phyloP scores from a whole-genome alignment of 2,329 filamentous ascomycete species.

The Colletotrichum shisoi region DNA sequence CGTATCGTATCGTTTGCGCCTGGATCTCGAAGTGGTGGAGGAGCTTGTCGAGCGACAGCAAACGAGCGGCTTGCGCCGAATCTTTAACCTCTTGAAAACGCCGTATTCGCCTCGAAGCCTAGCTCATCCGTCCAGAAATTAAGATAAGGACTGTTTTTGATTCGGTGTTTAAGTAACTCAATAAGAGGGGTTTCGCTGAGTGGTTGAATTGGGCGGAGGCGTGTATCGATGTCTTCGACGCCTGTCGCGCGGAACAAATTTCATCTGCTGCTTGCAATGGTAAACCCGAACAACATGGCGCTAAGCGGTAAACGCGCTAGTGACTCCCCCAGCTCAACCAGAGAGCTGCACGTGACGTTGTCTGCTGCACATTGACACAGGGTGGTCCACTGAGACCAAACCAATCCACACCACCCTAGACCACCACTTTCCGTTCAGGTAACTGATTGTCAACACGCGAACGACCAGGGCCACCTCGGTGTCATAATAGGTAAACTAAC shows the following conservation, averaged over 20 bases:
- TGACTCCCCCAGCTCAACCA: neutral
- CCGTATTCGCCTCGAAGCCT: constrained; percentile 21
- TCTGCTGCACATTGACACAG: constrained; percentile 11
- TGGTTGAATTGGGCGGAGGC: constrained; percentile 24
- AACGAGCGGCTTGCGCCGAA: constrained; percentile 35
- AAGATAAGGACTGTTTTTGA: neutral
- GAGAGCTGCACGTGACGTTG: constrained; percentile 12
- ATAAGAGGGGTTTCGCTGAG: constrained; percentile 18
- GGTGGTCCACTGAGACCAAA: constrained; percentile 1
- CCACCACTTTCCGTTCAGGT: neutral
- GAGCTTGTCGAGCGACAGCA: constrained; percentile 37
- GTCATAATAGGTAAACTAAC: neutral
- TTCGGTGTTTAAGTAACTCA: constrained; percentile 15
- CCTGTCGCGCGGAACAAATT: constrained; percentile 35
- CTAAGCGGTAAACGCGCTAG: constrained; percentile 29
- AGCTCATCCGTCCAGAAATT: constrained; percentile 16
- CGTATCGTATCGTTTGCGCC: constrained; percentile 29
- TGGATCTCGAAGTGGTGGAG: constrained; percentile 19
- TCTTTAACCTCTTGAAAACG: constrained; percentile 23
- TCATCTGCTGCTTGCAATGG: constrained; percentile 26
- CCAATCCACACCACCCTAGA: constrained; percentile 29
- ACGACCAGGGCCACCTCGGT: neutral
- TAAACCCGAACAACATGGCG: constrained; percentile 27
- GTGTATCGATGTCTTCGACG: constrained; percentile 28
- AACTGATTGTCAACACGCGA: constrained; percentile 9